Percentiles rank a stretch among this genome's conserved stretches.
phyloP scores from a whole-genome alignment of 805 yeast species.

The Candida morakotiae region DNA sequence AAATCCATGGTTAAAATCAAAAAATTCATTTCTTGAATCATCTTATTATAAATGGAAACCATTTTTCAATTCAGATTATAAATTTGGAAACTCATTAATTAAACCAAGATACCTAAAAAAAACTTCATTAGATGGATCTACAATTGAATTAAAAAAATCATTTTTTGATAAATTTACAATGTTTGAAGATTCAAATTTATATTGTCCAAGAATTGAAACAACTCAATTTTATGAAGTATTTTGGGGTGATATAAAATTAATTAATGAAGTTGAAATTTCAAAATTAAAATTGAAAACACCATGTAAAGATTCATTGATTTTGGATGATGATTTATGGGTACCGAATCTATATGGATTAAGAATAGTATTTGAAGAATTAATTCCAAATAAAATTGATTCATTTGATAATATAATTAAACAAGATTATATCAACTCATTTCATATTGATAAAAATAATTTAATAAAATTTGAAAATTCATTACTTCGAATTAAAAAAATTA shows the following conservation, averaged over 20 bases:
- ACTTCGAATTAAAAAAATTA: constrained; percentile 26
- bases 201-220: constrained; percentile 22
- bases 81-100: constrained; percentile 35
- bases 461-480: constrained; percentile 11
- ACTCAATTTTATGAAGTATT: constrained; percentile 22
- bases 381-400: constrained; percentile 36
- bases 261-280: constrained; percentile 22
- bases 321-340: constrained; percentile 33
- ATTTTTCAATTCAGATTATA: constrained; percentile 44
- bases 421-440: constrained; percentile 16
- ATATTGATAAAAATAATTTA: neutral
- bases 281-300: constrained; percentile 13
- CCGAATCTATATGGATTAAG: constrained; percentile 40
- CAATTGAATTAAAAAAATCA: constrained; percentile 24
- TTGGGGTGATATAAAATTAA: constrained; percentile 24
- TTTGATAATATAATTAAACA: constrained; percentile 28
- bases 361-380: constrained; percentile 43
- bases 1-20: constrained; percentile 16
- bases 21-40: constrained; percentile 28
- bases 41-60: constrained; percentile 31
- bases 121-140: constrained; percentile 18
- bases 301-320: constrained; percentile 10
- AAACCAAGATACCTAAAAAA: constrained; percentile 36
- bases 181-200: constrained; percentile 24
- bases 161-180: constrained; percentile 27